Base-by-base conservation (phyloP, 371 early-diverging fungal genomes). In the Rhizopus delemar region DNA sequence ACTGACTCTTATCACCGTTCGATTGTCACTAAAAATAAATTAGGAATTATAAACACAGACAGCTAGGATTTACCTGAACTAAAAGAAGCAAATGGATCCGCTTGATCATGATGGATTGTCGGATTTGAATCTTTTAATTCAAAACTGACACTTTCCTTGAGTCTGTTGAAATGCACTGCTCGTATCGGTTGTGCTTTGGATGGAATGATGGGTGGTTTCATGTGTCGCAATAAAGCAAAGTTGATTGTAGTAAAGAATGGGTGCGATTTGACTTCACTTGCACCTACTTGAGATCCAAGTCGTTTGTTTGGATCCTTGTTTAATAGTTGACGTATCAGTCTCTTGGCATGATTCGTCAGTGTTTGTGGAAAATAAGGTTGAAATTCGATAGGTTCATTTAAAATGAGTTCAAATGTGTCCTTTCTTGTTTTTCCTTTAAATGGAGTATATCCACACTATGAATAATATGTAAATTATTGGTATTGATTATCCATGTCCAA, bases 241-340 rank as follows among this genome's bases (percentile, higher is more conserved):
- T 93, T 89, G 41, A 93, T 81, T 41, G 82, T 85, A 65, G 87
- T 89, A 77, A 99, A 98, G 69, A 93, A 97, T 36, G 87, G 77
- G 69, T 98, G 97, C n/a, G 77, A 77, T 70, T 95, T 96, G 46
- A 99, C 89, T 65, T 98, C 97, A 6, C 93, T 86, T 2, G 97
- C 96, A 9, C 97, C 97, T 3, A 89, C 85, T 29, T 80, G 81
- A 28, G 87, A 83, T 5, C 97, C 97, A 28, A 96, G 73, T 7
- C 97, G 77, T 51, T 84, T 81, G 43, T 80, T 71, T 66, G 94
- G 94, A 67, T 87, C 88, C 72, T 95, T 95, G 61, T 82, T 73
- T 41, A 96, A 73, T 22, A 96, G 78, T 39, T 89, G 83, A 13
- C 86, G 80, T 35, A 96, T 85, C 16, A 95, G 66, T 28, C 75